Conservation (phyloP, 2,329 filamentous ascomycete genomes). For the Cladosporium oxysporum region DNA sequence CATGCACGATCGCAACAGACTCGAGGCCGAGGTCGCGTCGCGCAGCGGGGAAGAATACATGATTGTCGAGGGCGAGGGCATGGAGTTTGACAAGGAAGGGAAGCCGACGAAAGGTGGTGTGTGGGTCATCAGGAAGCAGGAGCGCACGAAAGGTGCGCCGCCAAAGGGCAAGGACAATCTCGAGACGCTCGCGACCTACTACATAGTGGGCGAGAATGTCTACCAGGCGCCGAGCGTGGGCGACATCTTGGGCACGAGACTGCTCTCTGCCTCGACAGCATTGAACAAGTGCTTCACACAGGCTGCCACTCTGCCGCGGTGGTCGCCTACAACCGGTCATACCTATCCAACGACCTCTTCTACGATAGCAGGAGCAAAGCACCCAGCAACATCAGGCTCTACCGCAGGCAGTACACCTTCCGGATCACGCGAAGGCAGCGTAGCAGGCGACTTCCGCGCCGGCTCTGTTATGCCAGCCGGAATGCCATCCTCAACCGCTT, state of each 20-base stretch:
- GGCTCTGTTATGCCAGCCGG: constrained; percentile 24
- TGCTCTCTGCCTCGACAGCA: constrained; percentile 59
- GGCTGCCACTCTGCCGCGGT: constrained; percentile 56
- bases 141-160: constrained; percentile 35
- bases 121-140: constrained; percentile 36
- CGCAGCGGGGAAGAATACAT: constrained; percentile 62
- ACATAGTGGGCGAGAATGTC: constrained; percentile 60
- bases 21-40: constrained; percentile 57
- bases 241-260: constrained; percentile 54
- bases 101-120: constrained; percentile 56
- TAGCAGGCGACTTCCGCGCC: constrained; percentile 34
- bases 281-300: constrained; percentile 58
- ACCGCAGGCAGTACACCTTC: constrained; percentile 32
- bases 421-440: constrained; percentile 49
- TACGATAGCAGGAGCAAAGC: constrained; percentile 34
- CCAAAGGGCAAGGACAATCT: constrained; percentile 52
- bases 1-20: constrained; percentile 56
- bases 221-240: constrained; percentile 63
- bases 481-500: not conserved
- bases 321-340: constrained; percentile 61
- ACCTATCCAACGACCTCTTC: constrained; percentile 49
- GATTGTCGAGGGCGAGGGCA: constrained; percentile 42
- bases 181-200: constrained; percentile 59
- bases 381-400: not conserved
- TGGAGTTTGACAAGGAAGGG: constrained; percentile 34